phyloP scores from a whole-genome alignment of 768 basidiomycete genomes.

The Tylopilus plumbeoviolaceoides region DNA sequence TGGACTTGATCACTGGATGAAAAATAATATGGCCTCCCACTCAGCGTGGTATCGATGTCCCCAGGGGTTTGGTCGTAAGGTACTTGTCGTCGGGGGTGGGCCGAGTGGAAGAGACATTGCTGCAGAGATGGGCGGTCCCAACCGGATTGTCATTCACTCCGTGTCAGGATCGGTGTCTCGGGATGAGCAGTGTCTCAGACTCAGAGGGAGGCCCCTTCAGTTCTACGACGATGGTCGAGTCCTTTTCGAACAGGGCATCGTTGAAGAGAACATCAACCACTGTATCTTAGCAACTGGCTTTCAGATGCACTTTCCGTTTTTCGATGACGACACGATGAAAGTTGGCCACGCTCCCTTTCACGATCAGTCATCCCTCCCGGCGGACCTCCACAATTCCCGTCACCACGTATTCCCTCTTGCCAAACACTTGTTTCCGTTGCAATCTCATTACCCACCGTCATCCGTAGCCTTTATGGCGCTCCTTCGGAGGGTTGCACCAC shows the following conservation, averaged over 20 bases:
- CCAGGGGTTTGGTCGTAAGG: constrained; percentile 30
- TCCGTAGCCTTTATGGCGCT: constrained; percentile 68
- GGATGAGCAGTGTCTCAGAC: constrained; percentile 35
- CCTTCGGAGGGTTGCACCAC: constrained; percentile 54
- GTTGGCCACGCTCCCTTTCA: constrained; percentile 37
- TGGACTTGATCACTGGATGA: constrained; percentile 59
- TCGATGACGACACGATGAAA: constrained; percentile 37
- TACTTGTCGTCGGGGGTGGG: constrained; percentile 49
- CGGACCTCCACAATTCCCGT: constrained; percentile 57
- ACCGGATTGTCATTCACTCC: constrained; percentile 54
- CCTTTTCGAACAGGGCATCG: constrained; percentile 55
- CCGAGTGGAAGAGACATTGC: constrained; percentile 71
- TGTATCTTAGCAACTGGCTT: constrained; percentile 80
- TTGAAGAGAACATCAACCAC: constrained; percentile 52
- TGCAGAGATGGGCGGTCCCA: constrained; percentile 47
- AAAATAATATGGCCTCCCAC: constrained; percentile 51
- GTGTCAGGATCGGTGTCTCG: constrained; percentile 33
- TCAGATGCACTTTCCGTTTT: constrained; percentile 59
- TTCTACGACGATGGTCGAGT: constrained; percentile 45
- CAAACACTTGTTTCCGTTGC: constrained; percentile 63
- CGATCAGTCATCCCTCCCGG: constrained; percentile 42
- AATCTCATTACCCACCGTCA: constrained; percentile 40
- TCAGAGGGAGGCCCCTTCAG: constrained; percentile 39
- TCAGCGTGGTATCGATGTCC: constrained; percentile 67
- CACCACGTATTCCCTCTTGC: constrained; percentile 69